These are phyloP conservation scores for Casaregolazyma suthepensis DNA, from an alignment of 1,139 yeast species.

Conservation along the genomic window DNA sequence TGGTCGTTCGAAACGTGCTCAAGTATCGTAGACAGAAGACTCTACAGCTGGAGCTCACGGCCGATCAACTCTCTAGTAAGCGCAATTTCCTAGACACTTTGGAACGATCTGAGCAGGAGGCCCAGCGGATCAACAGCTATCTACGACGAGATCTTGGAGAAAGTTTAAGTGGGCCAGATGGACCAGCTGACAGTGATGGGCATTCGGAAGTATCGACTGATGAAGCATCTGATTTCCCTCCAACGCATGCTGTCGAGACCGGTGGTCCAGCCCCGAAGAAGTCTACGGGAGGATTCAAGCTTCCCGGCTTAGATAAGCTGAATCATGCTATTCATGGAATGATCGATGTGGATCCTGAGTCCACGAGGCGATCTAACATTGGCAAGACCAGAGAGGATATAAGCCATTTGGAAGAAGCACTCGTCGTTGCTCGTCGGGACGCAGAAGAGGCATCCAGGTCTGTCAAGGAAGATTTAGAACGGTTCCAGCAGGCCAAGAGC, in stretches of 20 bases:
- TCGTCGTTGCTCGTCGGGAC: conserved; percentile 52
- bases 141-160: conserved; percentile 22
- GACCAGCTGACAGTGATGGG: conserved; percentile 1
- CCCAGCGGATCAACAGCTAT: conserved; percentile 35
- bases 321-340: conserved; percentile 62
- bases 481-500: conserved; percentile 43
- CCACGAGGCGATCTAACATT: conserved; percentile 54
- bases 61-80: conserved; percentile 45
- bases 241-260: conserved; percentile 25
- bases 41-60: conserved; percentile 57
- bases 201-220: conserved; percentile 5
- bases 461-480: conserved; percentile 44
- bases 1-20: conserved; percentile 58
- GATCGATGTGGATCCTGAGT: conserved; percentile 65
- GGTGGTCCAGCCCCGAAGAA: conserved; percentile 20
- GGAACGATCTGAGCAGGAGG: conserved; percentile 38
- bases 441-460: conserved; percentile 46
- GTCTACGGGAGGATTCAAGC: conserved; percentile 33
- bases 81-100: conserved; percentile 32
- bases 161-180: neutral
- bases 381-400: conserved; percentile 48
- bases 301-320: conserved; percentile 46
- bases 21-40: conserved; percentile 66
- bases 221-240: conserved; percentile 15
- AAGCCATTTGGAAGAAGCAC: conserved; percentile 50